These are phyloP conservation scores for Monascus purpureus DNA, from an alignment of 495 filamentous ascomycete genomes.

Conservation along the genomic window DNA sequence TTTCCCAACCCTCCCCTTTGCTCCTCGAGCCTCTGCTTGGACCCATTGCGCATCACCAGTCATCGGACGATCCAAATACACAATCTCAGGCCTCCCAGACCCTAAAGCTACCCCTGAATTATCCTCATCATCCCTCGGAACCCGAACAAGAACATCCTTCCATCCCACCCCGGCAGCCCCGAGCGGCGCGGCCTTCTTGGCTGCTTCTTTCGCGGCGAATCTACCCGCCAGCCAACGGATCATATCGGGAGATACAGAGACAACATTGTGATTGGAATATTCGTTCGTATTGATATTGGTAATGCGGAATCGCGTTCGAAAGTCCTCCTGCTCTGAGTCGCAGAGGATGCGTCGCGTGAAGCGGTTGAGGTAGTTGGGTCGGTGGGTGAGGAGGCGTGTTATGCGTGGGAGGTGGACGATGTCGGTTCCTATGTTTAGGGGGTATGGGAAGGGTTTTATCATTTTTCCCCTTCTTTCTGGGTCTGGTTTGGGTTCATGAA, in stretches of 20 bases:
- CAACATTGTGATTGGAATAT: slow-evolving; percentile 1
- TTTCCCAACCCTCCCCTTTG: slow-evolving; percentile 20
- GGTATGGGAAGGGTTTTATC: slow-evolving; percentile 26
- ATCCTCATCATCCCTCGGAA: slow-evolving; percentile 10
- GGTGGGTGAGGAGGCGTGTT: slow-evolving; percentile 25
- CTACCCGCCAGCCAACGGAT: slow-evolving; percentile 33
- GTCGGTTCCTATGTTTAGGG: slow-evolving; percentile 37
- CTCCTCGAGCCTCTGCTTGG: no score
- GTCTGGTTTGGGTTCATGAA: no score
- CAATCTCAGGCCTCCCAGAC: slow-evolving; percentile 23
- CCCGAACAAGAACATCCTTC: slow-evolving; percentile 26
- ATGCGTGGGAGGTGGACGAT: slow-evolving; percentile 41
- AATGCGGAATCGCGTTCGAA: slow-evolving; percentile 21
- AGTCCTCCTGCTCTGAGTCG: slow-evolving; percentile 27
- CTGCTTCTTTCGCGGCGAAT: slow-evolving; percentile 36
- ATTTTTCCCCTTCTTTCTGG: no score
- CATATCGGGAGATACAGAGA: slow-evolving; percentile 21
- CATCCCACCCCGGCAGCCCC: slow-evolving; percentile 26
- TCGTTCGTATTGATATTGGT: neutral
- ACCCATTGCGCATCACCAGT: slow-evolving; percentile 4
- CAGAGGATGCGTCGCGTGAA: slow-evolving; percentile 40
- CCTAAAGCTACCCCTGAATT: slow-evolving; percentile 1
- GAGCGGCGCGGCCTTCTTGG: slow-evolving; percentile 28
- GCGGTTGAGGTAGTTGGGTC: slow-evolving; percentile 25
- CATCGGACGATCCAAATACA: slow-evolving; percentile 17